Percentiles rank a stretch among this genome's conserved stretches.
phyloP scores from a whole-genome alignment of 495 filamentous ascomycete species.

The Darksidea phi region DNA sequence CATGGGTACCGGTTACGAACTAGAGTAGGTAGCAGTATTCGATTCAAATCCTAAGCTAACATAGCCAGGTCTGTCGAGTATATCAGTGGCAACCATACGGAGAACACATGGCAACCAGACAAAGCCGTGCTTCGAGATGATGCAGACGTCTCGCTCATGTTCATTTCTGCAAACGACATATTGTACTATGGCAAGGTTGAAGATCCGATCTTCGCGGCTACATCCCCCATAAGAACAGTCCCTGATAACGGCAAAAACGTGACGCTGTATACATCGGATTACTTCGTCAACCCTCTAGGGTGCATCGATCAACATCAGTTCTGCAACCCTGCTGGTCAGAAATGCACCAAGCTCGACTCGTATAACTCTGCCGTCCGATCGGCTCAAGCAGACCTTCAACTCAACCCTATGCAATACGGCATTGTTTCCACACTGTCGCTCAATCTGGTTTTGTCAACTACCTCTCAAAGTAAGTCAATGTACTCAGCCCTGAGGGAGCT shows the following conservation, averaged over 20 bases:
- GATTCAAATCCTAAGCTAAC: neutral
- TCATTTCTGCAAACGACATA: conserved; percentile 2
- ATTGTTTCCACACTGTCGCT: neutral
- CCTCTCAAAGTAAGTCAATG: neutral
- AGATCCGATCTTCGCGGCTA: conserved; percentile 3
- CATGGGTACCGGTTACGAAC: conserved; percentile 4
- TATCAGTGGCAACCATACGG: neutral
- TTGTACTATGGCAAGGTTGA: neutral
- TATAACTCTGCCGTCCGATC: neutral
- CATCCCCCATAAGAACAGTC: neutral
- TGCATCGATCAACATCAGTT: conserved; percentile 11
- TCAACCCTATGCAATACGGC: neutral
- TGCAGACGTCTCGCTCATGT: neutral
- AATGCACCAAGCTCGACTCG: conserved; percentile 7
- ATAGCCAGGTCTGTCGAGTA: neutral
- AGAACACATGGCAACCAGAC: neutral
- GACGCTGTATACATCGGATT: neutral
- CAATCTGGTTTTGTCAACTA: neutral
- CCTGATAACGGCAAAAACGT: neutral
- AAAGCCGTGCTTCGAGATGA: neutral
- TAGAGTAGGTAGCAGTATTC: neutral
- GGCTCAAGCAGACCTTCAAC: neutral
- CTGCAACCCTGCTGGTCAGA: neutral
- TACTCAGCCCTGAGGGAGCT: neutral
- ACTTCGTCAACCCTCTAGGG: conserved; percentile 4